A percentile compares a stretch with the other conserved stretches of the same genome.
Conservation (phyloP, 2,329 filamentous ascomycete genomes). For the Trichophaea hybrida region DNA sequence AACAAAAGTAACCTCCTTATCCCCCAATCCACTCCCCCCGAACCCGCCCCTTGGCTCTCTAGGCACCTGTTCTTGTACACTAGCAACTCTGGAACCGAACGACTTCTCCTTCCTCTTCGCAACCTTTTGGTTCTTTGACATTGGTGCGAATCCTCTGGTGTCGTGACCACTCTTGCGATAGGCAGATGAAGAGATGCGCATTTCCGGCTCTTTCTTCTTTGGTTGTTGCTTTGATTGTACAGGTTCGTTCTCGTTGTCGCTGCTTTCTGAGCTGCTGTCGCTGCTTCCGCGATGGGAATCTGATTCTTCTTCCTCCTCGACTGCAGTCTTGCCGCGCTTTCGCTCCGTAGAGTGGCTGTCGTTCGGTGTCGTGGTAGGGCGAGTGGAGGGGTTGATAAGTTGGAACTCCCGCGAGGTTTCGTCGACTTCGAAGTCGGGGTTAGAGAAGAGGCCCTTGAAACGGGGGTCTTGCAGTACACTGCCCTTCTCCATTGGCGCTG, state of each 20-base stretch:
- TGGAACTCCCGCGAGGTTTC: conserved; percentile 78
- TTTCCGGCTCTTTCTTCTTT: conserved; percentile 31
- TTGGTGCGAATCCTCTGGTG: conserved; percentile 32
- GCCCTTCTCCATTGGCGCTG: conserved; percentile 29
- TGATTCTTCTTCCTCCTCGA: conserved; percentile 38
- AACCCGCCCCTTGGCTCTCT: not conserved
- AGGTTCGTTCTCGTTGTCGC: conserved; percentile 32
- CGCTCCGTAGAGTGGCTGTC: conserved; percentile 30
- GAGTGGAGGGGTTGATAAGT: conserved; percentile 76
- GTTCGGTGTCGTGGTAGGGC: conserved; percentile 28
- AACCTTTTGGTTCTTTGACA: conserved; percentile 31
- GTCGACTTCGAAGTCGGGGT: conserved; percentile 84
- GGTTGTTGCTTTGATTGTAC: conserved; percentile 27
- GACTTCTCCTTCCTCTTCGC: conserved; percentile 31
- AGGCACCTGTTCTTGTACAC: not conserved
- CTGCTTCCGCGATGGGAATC: conserved; percentile 30
- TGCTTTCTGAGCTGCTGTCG: conserved; percentile 32
- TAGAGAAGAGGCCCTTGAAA: conserved; percentile 79
- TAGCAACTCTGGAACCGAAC: conserved; percentile 33
- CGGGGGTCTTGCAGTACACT: conserved; percentile 63
- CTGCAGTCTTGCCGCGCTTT: conserved; percentile 35
- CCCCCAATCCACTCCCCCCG: conserved; percentile 33
- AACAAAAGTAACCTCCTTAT: conserved; percentile 29
- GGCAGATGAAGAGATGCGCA: conserved; percentile 56
- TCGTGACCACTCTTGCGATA: conserved; percentile 45